These are phyloP conservation scores for Mytilinidion resinicola DNA, from an alignment of 495 filamentous ascomycete species.

Conservation along the genomic window DNA sequence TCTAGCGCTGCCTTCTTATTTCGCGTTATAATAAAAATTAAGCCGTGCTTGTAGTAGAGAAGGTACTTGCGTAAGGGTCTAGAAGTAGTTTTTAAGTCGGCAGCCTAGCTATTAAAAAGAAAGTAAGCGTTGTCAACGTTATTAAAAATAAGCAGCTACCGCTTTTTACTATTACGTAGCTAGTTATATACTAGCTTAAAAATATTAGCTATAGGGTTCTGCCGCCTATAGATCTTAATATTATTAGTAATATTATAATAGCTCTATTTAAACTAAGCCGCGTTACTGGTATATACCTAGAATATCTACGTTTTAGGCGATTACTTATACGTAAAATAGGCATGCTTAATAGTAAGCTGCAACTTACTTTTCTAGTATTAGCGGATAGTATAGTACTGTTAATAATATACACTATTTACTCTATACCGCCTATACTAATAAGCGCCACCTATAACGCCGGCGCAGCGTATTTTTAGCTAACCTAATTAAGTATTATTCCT, in stretches of 20 bases:
- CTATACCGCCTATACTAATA: conserved; percentile 46
- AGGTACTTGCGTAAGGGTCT: neutral
- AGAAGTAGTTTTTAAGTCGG: neutral
- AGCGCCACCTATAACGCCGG: conserved; percentile 18
- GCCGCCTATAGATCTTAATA: conserved; percentile 8
- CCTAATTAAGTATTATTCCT: conserved; percentile 30
- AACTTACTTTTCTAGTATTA: conserved; percentile 28
- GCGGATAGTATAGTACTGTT: neutral
- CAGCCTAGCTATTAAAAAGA: no score
- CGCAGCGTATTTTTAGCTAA: conserved; percentile 26
- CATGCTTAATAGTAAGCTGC: no score
- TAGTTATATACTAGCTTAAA: conserved; percentile 34
- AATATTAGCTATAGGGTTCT: conserved; percentile 32
- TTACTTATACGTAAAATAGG: conserved; percentile 25
- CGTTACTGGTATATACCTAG: conserved; percentile 26
- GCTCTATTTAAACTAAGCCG: conserved; percentile 23
- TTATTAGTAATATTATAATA: conserved; percentile 18
- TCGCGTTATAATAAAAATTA: neutral
- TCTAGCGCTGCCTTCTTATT: conserved; percentile 15
- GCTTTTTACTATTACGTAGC: conserved; percentile 35
- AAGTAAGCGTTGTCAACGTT: conserved; percentile 44
- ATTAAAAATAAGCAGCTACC: conserved; percentile 47
- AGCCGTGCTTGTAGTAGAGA: conserved; percentile 1
- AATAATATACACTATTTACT: conserved; percentile 31
- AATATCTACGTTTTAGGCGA: no score